phyloP scores from a whole-genome alignment of 164 flowering plant species.

The Berberis thunbergii region DNA sequence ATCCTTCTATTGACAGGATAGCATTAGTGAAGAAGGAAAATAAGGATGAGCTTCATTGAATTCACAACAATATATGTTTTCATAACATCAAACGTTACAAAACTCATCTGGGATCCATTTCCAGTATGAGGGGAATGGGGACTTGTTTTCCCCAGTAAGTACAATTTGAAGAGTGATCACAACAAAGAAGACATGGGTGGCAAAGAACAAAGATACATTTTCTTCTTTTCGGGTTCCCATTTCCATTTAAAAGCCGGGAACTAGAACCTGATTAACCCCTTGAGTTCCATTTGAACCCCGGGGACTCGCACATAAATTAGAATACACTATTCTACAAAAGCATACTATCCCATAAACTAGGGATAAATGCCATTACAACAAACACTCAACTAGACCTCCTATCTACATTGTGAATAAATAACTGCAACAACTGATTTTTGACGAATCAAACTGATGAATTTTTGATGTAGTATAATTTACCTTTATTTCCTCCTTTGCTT shows the following conservation, averaged over 20 bases:
- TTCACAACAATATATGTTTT: too few relatives aligned
- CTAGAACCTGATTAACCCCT: slow-evolving; percentile 6
- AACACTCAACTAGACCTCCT: not conserved
- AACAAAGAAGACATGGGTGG: not conserved
- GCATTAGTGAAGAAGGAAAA: too few relatives aligned
- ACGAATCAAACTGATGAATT: not conserved
- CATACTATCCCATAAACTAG: not conserved
- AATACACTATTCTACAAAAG: slow-evolving; percentile 10
- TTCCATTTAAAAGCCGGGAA: slow-evolving; percentile 11
- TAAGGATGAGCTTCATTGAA: too few relatives aligned
- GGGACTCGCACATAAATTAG: slow-evolving; percentile 2
- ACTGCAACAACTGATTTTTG: not conserved
- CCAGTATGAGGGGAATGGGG: too few relatives aligned
- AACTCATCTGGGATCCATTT: too few relatives aligned
- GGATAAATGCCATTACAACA: slow-evolving; percentile 4
- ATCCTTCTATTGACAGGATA: too few relatives aligned
- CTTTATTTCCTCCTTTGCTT: not conserved
- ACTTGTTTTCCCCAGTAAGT: too few relatives aligned
- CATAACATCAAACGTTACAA: too few relatives aligned
- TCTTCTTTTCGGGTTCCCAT: not conserved
- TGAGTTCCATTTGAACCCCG: slow-evolving; percentile 5
- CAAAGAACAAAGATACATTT: not conserved
- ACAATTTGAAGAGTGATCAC: too few relatives aligned
- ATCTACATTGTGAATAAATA: not conserved
- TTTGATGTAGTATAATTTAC: not conserved